A percentile compares a stretch with the other conserved stretches of the same genome.
phyloP scores from a whole-genome alignment of 148 eudicot species.

The Diospyros lotus region DNA sequence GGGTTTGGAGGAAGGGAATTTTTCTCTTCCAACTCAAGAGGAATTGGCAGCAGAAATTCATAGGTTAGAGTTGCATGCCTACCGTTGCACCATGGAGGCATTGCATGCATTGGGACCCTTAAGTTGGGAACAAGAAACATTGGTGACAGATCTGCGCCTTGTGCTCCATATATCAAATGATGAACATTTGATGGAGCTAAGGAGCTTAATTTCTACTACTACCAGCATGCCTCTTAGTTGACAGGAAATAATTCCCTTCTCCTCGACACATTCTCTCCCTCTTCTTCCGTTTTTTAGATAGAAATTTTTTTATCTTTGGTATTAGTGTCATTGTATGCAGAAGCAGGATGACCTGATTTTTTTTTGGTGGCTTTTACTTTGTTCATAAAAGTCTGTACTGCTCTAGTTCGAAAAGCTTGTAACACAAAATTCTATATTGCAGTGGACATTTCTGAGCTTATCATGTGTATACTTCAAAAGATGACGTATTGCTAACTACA shows the following conservation, averaged over 20 bases:
- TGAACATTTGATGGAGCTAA: conserved; percentile 81
- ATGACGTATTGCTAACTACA: conserved; percentile 1
- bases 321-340: conserved; percentile 27
- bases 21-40: conserved; percentile 32
- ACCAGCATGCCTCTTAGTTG: conserved; percentile 47
- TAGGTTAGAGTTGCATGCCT: conserved; percentile 85
- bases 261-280: background rate
- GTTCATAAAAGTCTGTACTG: conserved; percentile 12
- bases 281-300: background rate
- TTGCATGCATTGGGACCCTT: conserved; percentile 83
- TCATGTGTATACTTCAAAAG: conserved; percentile 3
- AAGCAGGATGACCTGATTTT: conserved; percentile 23
- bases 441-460: conserved; percentile 29
- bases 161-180: conserved; percentile 80
- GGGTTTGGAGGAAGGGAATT: conserved; percentile 38
- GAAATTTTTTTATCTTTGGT: conserved; percentile 9
- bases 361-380: conserved; percentile 20
- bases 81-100: conserved; percentile 69
- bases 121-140: conserved; percentile 87
- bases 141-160: conserved; percentile 81
- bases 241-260: conserved; percentile 14
- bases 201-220: conserved; percentile 53
- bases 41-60: conserved; percentile 51
- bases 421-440: conserved; percentile 25
- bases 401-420: conserved; percentile 26